phyloP scores from a whole-genome alignment of 768 basidiomycete species.

The Leccinum pellstonianum region DNA sequence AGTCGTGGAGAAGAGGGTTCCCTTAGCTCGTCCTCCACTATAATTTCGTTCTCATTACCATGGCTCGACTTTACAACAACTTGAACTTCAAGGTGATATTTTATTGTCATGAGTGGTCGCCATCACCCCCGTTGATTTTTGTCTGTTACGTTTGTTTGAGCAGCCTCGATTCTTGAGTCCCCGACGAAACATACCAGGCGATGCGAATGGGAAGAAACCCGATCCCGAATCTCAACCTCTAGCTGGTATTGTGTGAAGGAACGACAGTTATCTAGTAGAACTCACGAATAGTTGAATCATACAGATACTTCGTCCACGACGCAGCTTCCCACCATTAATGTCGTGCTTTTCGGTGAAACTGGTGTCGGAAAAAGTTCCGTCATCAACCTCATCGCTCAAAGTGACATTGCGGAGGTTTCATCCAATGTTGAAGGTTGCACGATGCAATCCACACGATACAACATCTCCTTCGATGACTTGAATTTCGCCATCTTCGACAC shows the following conservation, averaged over 20 bases:
- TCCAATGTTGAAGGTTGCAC: conserved; percentile 36
- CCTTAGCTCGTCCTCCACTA: conserved; percentile 6
- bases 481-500: conserved; percentile 34
- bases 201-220: neutral
- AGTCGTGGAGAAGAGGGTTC: conserved; percentile 6
- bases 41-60: conserved; percentile 6
- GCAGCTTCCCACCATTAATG: conserved; percentile 25
- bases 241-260: conserved; percentile 10
- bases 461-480: conserved; percentile 19
- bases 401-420: conserved; percentile 25
- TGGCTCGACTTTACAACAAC: neutral
- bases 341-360: conserved; percentile 43
- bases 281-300: conserved; percentile 11
- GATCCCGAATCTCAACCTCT: neutral
- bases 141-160: conserved; percentile 5
- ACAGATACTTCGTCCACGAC: neutral
- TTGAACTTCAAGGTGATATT: conserved; percentile 9
- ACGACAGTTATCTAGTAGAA: neutral
- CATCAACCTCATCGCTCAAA: conserved; percentile 32
- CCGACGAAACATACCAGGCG: neutral
- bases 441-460: conserved; percentile 31
- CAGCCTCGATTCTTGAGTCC: neutral
- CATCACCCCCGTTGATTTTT: conserved; percentile 1
- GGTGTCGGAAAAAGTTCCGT: conserved; percentile 36
- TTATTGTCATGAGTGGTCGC: neutral